These are phyloP conservation scores for Hypoxylon cercidicola DNA, from an alignment of 495 filamentous ascomycete genomes.

Conservation along the genomic window DNA sequence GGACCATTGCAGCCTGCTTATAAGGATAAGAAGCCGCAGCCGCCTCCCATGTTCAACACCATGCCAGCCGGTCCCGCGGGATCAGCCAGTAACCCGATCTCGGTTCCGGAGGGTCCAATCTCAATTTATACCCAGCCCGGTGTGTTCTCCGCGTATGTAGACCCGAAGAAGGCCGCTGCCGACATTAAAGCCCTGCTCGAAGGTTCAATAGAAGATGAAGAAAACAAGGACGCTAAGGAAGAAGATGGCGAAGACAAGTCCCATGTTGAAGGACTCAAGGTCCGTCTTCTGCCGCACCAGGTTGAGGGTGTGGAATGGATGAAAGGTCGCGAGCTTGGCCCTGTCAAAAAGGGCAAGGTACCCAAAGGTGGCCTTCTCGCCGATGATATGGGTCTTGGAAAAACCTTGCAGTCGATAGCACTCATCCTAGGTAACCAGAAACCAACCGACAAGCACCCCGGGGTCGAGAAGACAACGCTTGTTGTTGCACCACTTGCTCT, in stretches of 20 bases:
- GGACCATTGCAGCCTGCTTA: conserved; percentile 53
- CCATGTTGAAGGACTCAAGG: conserved; percentile 76
- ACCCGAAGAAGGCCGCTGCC: conserved; percentile 78
- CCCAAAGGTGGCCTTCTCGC: conserved; percentile 89
- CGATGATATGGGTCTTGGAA: conserved; percentile 88
- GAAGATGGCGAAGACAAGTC: conserved; percentile 63
- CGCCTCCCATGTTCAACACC: conserved; percentile 53
- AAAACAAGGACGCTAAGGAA: conserved; percentile 61
- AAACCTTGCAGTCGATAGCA: conserved; percentile 84
- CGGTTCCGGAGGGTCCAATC: conserved; percentile 39
- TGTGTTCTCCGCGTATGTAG: conserved; percentile 76
- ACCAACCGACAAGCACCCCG: conserved; percentile 68
- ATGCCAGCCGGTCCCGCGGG: conserved; percentile 28
- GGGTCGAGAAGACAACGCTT: conserved; percentile 80
- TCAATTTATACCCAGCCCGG: conserved; percentile 52
- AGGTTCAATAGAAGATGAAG: conserved; percentile 86
- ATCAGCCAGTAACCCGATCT: conserved; percentile 42
- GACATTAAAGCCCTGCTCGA: conserved; percentile 90
- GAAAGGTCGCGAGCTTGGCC: conserved; percentile 85
- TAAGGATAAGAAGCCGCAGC: conserved; percentile 48
- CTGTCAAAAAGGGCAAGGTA: conserved; percentile 76
- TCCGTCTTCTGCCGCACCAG: conserved; percentile 91
- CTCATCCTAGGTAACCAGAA: conserved; percentile 85
- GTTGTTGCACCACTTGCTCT: conserved; percentile 95
- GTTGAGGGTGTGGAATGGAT: conserved; percentile 94